Evolutionary conservation across 148 eudicot species (phyloP).

Genomic region (Vaccinium darrowii): DNA sequence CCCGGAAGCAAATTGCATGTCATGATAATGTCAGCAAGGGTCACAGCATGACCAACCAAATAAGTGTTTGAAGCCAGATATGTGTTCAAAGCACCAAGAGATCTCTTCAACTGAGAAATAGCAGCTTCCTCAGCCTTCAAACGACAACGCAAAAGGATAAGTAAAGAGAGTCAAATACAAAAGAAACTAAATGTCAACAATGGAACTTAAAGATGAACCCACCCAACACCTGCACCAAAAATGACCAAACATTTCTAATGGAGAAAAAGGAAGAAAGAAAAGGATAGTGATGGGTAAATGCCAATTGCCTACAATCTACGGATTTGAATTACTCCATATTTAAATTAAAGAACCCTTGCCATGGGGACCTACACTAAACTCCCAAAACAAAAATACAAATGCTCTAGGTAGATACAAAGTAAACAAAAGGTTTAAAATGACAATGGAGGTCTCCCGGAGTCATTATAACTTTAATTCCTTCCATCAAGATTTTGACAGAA

Average conservation of each 20-base stretch:
- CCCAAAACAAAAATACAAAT: not conserved
- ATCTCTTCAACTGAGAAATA: slow-evolving; percentile 33
- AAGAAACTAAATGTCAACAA: too few relatives aligned
- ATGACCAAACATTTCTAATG: too few relatives aligned
- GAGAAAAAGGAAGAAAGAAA: too few relatives aligned
- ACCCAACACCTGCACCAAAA: too few relatives aligned
- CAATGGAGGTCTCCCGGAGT: not conserved
- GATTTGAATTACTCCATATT: not conserved
- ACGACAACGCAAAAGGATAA: not conserved
- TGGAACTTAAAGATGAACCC: too few relatives aligned
- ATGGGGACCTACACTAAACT: too few relatives aligned
- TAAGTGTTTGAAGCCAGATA: slow-evolving; percentile 12
- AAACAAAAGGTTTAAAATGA: not conserved
- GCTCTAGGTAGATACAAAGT: not conserved
- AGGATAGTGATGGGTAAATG: too few relatives aligned
- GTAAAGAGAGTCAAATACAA: not conserved
- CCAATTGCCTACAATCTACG: too few relatives aligned
- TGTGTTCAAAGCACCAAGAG: slow-evolving; percentile 2
- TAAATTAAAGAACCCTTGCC: not conserved
- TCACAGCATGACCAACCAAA: slow-evolving; percentile 12
- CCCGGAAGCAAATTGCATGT: slow-evolving; percentile 6
- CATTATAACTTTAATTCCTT: not conserved
- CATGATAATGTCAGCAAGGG: slow-evolving; percentile 13
- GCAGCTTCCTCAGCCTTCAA: slow-evolving; percentile 64
- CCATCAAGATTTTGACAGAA: not conserved